phyloP scores from a whole-genome alignment of 2,329 filamentous ascomycete genomes.

The Ceratocystis diversiconidia region DNA sequence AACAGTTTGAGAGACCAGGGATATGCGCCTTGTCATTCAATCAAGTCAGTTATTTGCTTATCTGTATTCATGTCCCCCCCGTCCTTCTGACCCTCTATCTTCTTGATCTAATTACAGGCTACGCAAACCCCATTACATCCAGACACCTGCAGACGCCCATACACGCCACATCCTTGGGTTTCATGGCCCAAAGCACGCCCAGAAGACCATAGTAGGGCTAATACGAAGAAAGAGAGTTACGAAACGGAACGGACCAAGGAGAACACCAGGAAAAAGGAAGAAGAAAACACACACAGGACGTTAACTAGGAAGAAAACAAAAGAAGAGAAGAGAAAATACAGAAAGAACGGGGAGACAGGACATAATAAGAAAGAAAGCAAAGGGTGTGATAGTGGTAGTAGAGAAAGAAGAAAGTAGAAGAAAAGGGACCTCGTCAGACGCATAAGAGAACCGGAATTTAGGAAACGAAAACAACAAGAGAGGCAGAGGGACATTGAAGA shows the following conservation, averaged over 20 bases:
- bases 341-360: not conserved
- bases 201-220: not conserved
- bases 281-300: not conserved
- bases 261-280: not conserved
- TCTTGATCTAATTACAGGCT: too few relatives aligned
- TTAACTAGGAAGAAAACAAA: not conserved
- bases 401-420: conserved; percentile 11
- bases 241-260: not conserved
- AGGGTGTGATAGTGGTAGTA: not conserved
- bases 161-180: too few relatives aligned
- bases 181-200: too few relatives aligned
- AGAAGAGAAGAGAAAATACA: not conserved
- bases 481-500: conserved; percentile 11
- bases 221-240: not conserved
- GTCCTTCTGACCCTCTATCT: too few relatives aligned
- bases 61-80: too few relatives aligned
- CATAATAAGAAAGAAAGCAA: not conserved
- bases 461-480: not conserved
- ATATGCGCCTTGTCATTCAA: too few relatives aligned
- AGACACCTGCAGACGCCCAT: too few relatives aligned
- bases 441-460: conserved; percentile 12
- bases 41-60: too few relatives aligned
- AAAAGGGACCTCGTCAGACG: conserved; percentile 5
- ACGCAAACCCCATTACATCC: too few relatives aligned
- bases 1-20: too few relatives aligned